A percentile compares a stretch with the other conserved stretches of the same genome.
These are phyloP conservation scores for Citropsis articulata DNA, from an alignment of 345 rosid genomes.

Conservation along the genomic window DNA sequence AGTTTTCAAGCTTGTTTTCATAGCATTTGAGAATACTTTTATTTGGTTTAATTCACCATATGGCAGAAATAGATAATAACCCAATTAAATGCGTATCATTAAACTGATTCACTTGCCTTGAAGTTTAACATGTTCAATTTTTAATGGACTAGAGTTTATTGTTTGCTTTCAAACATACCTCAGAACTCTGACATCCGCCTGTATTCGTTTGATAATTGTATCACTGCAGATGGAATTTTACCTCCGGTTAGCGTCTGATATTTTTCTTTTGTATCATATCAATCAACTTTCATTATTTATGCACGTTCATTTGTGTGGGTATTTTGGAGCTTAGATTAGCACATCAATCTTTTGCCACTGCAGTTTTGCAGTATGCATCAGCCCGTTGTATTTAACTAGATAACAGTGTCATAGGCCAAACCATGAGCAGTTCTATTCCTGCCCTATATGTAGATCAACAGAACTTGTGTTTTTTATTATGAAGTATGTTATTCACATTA, in stretches of 20 bases:
- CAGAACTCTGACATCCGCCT: neutral
- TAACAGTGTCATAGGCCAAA: neutral
- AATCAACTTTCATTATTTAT: neutral
- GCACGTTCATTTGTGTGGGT: neutral
- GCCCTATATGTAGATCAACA: neutral
- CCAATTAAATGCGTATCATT: neutral
- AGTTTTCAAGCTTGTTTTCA: neutral
- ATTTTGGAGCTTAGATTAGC: neutral
- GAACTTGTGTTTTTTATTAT: neutral
- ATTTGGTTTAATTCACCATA: neutral
- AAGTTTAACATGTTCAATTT: neutral
- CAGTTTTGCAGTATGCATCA: neutral
- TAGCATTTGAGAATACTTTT: neutral
- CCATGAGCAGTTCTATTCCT: neutral
- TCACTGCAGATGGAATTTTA: neutral
- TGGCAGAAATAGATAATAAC: neutral
- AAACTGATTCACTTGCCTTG: neutral
- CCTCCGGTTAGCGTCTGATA: neutral
- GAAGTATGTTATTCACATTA: neutral
- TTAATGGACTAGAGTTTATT: neutral
- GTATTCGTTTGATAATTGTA: neutral
- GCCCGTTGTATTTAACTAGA: neutral
- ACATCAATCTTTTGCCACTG: no score
- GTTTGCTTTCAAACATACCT: neutral
- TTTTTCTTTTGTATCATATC: neutral